A percentile compares a stretch with the other conserved stretches of the same genome.
phyloP scores from a whole-genome alignment of 257 asterid genomes.

The Petunia axillaris region DNA sequence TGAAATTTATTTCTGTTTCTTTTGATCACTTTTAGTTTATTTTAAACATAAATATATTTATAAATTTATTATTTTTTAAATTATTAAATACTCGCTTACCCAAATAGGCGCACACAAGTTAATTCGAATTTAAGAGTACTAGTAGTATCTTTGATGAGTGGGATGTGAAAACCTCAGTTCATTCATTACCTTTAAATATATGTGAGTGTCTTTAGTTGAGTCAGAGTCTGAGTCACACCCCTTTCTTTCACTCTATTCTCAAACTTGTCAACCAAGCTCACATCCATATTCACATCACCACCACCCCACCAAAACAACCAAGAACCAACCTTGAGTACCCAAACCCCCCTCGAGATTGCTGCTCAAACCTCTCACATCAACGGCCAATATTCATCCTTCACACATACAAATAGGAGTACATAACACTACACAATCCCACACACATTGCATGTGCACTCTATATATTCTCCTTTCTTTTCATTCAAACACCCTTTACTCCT shows the following conservation, averaged over 20 bases:
- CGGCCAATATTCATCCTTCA: conserved; percentile 5
- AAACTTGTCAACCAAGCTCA: neutral
- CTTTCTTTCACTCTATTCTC: neutral
- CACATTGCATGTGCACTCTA: conserved; percentile 24
- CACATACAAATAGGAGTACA: neutral
- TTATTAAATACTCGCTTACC: too few species aligned
- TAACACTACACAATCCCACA: neutral
- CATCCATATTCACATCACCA: neutral
- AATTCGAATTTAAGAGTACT: too few species aligned
- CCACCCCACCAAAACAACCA: neutral
- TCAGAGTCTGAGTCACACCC: neutral
- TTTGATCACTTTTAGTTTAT: too few species aligned
- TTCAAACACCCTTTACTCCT: neutral
- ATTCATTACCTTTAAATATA: neutral
- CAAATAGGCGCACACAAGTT: too few species aligned
- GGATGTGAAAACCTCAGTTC: neutral
- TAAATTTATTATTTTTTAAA: too few species aligned
- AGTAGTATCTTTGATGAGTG: too few species aligned
- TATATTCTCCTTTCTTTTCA: conserved; percentile 11
- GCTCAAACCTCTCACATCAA: neutral
- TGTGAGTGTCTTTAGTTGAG: neutral
- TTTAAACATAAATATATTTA: too few species aligned
- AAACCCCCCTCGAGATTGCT: conserved; percentile 25
- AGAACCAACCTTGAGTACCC: neutral
- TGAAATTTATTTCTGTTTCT: too few species aligned